Conservation (phyloP, 306 rosid species). For the Prosopis cineraria region DNA sequence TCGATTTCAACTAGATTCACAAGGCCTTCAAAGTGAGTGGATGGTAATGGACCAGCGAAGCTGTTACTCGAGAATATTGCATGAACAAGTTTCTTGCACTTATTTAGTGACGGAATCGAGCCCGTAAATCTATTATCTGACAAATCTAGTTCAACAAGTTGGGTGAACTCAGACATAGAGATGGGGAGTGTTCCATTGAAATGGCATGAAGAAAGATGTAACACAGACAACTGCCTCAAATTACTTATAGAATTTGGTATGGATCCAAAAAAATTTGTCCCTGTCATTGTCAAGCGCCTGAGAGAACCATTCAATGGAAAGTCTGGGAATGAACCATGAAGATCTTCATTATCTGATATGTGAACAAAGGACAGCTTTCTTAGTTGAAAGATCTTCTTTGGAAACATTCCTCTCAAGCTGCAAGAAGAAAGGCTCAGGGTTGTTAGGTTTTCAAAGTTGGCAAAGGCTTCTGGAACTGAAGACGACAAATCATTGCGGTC, state of each 20-base stretch:
- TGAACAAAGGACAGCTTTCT: conserved; percentile 33
- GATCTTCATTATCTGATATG: conserved; percentile 28
- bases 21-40: no score
- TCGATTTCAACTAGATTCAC: no score
- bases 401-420: conserved; percentile 41
- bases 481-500: conserved; percentile 35
- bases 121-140: conserved; percentile 23
- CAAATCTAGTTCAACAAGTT: no score
- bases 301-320: conserved; percentile 33
- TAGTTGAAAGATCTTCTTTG: conserved; percentile 30
- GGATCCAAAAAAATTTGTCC: conserved; percentile 40
- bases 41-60: not conserved
- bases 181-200: no score
- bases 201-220: no score
- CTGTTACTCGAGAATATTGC: not conserved
- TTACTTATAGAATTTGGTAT: conserved; percentile 31
- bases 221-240: conserved; percentile 25
- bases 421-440: conserved; percentile 4
- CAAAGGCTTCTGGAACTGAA: conserved; percentile 36
- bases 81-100: not conserved
- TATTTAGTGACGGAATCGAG: not conserved
- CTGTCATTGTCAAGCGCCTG: conserved; percentile 1
- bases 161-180: no score
- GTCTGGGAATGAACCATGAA: conserved; percentile 40
- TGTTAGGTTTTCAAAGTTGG: conserved; percentile 27